phyloP scores from a whole-genome alignment of 2,329 filamentous ascomycete genomes.

The Alternaria sp. region DNA sequence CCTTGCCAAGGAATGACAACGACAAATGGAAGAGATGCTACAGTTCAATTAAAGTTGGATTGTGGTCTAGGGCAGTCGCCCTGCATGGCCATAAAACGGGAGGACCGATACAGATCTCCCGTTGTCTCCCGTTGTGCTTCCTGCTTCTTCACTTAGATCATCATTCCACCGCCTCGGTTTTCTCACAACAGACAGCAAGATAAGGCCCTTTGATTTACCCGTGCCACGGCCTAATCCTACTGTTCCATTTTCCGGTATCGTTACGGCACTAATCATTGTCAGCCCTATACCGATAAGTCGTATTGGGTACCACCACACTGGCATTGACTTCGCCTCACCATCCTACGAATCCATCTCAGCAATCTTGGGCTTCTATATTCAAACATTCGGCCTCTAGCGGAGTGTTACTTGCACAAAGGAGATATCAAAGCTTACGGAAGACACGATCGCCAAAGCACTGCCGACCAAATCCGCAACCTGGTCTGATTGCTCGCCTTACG shows the following conservation, averaged over 20 bases:
- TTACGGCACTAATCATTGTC: conserved; percentile 25
- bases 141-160: conserved; percentile 6
- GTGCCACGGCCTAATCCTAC: conserved; percentile 17
- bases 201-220: conserved; percentile 15
- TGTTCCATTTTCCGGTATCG: conserved; percentile 9
- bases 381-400: conserved; percentile 17
- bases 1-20: conserved; percentile 21
- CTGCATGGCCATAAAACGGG: conserved; percentile 28
- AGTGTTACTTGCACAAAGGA: conserved; percentile 7
- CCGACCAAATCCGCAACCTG: conserved; percentile 17
- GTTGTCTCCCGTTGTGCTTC: conserved; percentile 19
- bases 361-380: conserved; percentile 23
- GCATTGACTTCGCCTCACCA: conserved; percentile 32
- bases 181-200: conserved; percentile 13
- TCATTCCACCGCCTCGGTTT: conserved; percentile 24
- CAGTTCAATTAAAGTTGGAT: conserved; percentile 15
- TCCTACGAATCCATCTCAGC: conserved; percentile 27
- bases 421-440: conserved; percentile 18
- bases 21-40: conserved; percentile 16
- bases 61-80: conserved; percentile 13
- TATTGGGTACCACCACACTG: conserved; percentile 24
- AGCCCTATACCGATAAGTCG: conserved; percentile 34
- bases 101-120: conserved; percentile 24
- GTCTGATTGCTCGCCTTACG: conserved; percentile 19
- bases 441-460: conserved; percentile 18